Evolutionary conservation across 345 rosid genomes (phyloP).

Genomic region (Schrenkiella parvula): DNA sequence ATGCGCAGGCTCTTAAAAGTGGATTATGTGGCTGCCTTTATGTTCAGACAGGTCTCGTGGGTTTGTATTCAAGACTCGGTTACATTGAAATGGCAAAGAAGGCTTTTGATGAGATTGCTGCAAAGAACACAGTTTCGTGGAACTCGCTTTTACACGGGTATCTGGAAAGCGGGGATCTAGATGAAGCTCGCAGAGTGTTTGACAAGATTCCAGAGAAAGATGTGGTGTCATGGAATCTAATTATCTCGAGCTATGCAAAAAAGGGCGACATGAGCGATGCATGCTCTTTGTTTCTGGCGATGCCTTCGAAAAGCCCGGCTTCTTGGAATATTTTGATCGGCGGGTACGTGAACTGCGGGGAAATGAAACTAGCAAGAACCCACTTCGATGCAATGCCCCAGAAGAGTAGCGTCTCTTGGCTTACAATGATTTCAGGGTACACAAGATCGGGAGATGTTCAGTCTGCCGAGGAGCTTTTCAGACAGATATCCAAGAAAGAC

Average conservation of each 20-base stretch:
- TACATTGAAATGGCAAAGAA: conserved; percentile 44
- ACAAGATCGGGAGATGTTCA: conserved; percentile 50
- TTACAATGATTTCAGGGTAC: conserved; percentile 64
- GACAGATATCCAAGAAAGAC: conserved; percentile 43
- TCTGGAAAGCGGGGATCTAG: conserved; percentile 43
- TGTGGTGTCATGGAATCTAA: conserved; percentile 62
- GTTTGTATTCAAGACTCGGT: conserved; percentile 54
- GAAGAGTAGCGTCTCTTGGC: conserved; percentile 52
- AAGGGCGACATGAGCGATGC: conserved; percentile 46
- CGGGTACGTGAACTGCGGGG: conserved; percentile 46
- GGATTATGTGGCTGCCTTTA: conserved; percentile 61
- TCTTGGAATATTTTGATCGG: conserved; percentile 74
- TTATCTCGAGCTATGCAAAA: conserved; percentile 55
- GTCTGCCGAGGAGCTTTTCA: conserved; percentile 50
- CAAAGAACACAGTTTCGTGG: conserved; percentile 65
- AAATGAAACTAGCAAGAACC: conserved; percentile 42
- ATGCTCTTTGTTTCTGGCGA: conserved; percentile 42
- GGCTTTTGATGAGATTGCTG: conserved; percentile 48
- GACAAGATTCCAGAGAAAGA: conserved; percentile 53
- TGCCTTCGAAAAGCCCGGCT: conserved; percentile 55
- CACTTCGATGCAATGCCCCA: conserved; percentile 54
- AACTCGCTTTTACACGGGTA: conserved; percentile 60
- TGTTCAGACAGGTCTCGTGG: conserved; percentile 66
- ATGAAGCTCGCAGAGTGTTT: conserved; percentile 47
- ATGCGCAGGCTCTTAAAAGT: conserved; percentile 47